These are phyloP conservation scores for Arthroderma sp. DNA, from an alignment of 2,329 filamentous ascomycete genomes.

Conservation along the genomic window DNA sequence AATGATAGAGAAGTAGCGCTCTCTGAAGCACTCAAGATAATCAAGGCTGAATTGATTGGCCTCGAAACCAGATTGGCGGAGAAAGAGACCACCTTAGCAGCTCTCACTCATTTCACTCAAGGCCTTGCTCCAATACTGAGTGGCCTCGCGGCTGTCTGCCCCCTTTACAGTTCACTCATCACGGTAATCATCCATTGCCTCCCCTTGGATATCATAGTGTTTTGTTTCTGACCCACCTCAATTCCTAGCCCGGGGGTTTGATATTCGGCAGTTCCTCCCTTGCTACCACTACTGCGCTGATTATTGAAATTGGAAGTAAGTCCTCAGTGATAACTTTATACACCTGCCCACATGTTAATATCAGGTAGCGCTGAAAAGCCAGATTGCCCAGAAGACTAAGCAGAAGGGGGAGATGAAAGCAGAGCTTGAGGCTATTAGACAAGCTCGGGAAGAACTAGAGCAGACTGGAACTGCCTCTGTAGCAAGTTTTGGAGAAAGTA, in stretches of 20 bases:
- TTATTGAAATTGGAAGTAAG: background rate
- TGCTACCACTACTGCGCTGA: background rate
- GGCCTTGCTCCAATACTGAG: background rate
- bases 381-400: constrained; percentile 1
- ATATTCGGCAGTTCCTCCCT: background rate
- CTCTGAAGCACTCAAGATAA: background rate
- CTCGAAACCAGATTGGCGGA: background rate
- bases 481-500: background rate
- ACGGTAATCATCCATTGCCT: background rate
- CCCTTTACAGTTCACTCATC: background rate
- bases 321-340: background rate
- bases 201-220: background rate
- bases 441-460: background rate
- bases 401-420: background rate
- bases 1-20: background rate
- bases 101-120: background rate
- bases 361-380: background rate
- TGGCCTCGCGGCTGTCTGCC: background rate
- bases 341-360: background rate
- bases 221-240: background rate
- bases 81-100: background rate
- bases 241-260: background rate
- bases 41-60: background rate
- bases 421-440: background rate
- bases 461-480: background rate